Base-by-base conservation (phyloP, 768 basidiomycete species). In the Suillus hirtellus region DNA sequence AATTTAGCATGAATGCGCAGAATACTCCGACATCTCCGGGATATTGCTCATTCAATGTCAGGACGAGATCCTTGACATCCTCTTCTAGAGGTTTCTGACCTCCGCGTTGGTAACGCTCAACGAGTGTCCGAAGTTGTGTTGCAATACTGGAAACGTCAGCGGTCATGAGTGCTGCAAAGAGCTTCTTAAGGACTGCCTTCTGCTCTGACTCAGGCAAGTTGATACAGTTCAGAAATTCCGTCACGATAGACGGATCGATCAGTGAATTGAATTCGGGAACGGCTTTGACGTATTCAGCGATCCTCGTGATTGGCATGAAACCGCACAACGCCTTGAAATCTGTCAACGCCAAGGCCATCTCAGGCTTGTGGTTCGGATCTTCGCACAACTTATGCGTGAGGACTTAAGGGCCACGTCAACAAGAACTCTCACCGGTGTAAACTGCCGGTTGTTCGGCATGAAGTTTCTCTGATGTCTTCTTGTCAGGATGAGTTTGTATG, bases 321-420 rank as follows among this genome's bases (percentile, higher is more conserved):
- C 96, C 96, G 72, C 96, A 96, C 70, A 99, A 80, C 1, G 92
- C 97, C 44, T 80, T 80, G 81, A 99, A 99, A 15, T 89, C 86
- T 0, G 96, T 96, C 64, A 99, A 77, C 0, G 97, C 97, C 43
- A 99, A 83, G n/a, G 96, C 95, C 93, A 99, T 96, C 75, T 99
- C 97, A 2, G 97, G 97, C 76, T 99, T 99, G 70, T 99, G 97
- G 72, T 99, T 99, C 6, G 88, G 85, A 75, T 99, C 97, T 93
- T 65, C 44, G 43, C 40, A n/a, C 42, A 17, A 59, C 65, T 71
- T 27, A 67, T 63, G 66, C 27, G 27, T 11, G 21, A 61, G 34
- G n/a, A 47, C 49, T 49, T 14, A 0, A 21, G 21, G 40, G 58
- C 46, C 27, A 31, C 19, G 24, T 53, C 21, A 24, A 63, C 17